phyloP scores from a whole-genome alignment of 176 grass and related monocot species.

The Oryza officinalis region DNA sequence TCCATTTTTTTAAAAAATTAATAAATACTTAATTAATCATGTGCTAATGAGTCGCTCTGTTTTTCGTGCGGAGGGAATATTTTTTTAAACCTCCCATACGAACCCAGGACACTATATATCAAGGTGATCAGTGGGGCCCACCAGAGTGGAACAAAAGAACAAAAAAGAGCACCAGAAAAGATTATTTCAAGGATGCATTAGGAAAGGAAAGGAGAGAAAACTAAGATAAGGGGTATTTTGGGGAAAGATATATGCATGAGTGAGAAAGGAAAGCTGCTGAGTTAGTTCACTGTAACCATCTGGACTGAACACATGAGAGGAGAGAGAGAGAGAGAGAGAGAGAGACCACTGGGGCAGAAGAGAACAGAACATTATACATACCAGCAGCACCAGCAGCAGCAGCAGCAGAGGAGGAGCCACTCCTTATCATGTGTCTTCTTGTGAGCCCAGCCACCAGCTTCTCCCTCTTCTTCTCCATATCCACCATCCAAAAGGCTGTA shows the following conservation, averaged over 20 bases:
- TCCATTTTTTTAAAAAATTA: no score
- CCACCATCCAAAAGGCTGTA: constrained; percentile 30
- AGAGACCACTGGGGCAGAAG: neutral
- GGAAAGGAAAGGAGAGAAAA: neutral
- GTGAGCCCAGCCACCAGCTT: constrained; percentile 40
- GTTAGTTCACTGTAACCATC: constrained; percentile 34
- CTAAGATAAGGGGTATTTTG: constrained; percentile 53
- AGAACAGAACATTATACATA: constrained; percentile 17
- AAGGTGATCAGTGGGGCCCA: constrained; percentile 27
- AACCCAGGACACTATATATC: neutral
- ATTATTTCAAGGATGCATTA: neutral
- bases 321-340: neutral
- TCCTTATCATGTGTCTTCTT: constrained; percentile 34
- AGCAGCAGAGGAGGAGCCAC: constrained; percentile 21
- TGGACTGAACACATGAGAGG: neutral
- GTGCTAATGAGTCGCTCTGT: no score
- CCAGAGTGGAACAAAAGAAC: neutral
- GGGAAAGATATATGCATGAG: constrained; percentile 34
- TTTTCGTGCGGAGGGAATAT: no score
- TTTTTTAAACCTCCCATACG: no score
- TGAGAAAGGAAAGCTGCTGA: constrained; percentile 15
- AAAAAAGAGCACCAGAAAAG: neutral
- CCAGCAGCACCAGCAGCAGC: neutral
- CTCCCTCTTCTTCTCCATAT: constrained; percentile 47
- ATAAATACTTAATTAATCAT: no score